Conservation (phyloP, 345 rosid genomes). For the Clausena lansium region DNA sequence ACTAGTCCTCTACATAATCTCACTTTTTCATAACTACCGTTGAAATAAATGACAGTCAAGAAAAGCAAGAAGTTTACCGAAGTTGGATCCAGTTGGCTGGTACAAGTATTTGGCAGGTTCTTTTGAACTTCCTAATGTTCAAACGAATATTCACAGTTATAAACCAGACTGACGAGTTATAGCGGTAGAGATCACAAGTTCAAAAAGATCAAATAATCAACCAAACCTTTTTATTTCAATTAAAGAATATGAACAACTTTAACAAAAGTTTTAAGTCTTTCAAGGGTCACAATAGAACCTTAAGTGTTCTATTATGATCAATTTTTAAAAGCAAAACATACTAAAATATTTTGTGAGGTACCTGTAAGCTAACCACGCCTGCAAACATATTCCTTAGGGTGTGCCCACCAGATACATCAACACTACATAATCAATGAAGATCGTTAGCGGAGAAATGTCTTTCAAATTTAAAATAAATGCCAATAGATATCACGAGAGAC, state of each 20-base stretch:
- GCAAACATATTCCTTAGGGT: slow-evolving; percentile 59
- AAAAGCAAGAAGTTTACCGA: slow-evolving; percentile 47
- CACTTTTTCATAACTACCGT: not conserved
- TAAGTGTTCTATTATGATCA: not conserved
- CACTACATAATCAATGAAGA: slow-evolving; percentile 35
- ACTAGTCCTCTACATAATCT: not conserved
- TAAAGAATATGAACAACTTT: not conserved
- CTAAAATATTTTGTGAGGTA: slow-evolving; percentile 14
- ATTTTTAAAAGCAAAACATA: not conserved
- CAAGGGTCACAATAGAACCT: not conserved
- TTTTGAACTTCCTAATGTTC: slow-evolving; percentile 54
- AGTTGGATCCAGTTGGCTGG: slow-evolving; percentile 72
- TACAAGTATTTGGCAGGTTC: slow-evolving; percentile 67
- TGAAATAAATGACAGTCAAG: slow-evolving; percentile 2
- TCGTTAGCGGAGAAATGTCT: not conserved
- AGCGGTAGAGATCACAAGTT: not conserved
- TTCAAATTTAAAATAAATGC: not conserved
- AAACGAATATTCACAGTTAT: not conserved
- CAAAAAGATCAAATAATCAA: not conserved
- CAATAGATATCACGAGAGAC: slow-evolving; percentile 5
- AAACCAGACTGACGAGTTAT: not conserved
- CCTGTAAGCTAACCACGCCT: slow-evolving; percentile 87
- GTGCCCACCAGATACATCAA: slow-evolving; percentile 80
- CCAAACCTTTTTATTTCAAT: not conserved
- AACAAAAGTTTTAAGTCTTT: not conserved